phyloP scores from a whole-genome alignment of 345 rosid species.

The Sonneratia alba region DNA sequence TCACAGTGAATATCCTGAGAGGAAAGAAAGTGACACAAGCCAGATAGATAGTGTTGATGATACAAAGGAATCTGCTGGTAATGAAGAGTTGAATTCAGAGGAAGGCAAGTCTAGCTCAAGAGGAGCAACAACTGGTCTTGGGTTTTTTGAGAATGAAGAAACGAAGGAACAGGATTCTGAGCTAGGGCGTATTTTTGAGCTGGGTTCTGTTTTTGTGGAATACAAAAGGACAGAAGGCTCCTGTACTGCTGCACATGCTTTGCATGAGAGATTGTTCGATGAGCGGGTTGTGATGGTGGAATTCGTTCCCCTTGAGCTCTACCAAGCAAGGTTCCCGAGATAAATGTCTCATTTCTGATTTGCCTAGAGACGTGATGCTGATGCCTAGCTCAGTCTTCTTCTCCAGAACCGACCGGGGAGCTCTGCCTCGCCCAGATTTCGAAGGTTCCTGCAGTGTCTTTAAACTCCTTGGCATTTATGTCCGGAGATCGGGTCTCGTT shows the following conservation, averaged over 20 bases:
- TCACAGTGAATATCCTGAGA: conserved; percentile 15
- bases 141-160: conserved; percentile 19
- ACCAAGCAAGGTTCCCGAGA: conserved; percentile 42
- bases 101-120: conserved; percentile 12
- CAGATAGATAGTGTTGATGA: neutral
- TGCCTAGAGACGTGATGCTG: neutral
- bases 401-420: neutral
- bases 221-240: conserved; percentile 66
- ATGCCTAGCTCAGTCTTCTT: neutral
- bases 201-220: conserved; percentile 66
- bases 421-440: neutral
- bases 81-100: conserved; percentile 13
- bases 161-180: conserved; percentile 18
- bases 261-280: conserved; percentile 62
- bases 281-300: conserved; percentile 45
- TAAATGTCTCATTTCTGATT: neutral
- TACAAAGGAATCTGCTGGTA: conserved; percentile 16
- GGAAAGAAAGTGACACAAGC: conserved; percentile 8
- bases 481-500: neutral
- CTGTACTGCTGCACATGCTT: conserved; percentile 55
- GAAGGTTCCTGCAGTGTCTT: neutral
- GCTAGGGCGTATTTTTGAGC: conserved; percentile 32
- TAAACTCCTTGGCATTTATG: neutral
- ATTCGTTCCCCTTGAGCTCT: conserved; percentile 48
- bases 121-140: conserved; percentile 9